Base-by-base conservation (phyloP, 1,284 basidiomycete genomes). In the Termitomyces sp. region DNA sequence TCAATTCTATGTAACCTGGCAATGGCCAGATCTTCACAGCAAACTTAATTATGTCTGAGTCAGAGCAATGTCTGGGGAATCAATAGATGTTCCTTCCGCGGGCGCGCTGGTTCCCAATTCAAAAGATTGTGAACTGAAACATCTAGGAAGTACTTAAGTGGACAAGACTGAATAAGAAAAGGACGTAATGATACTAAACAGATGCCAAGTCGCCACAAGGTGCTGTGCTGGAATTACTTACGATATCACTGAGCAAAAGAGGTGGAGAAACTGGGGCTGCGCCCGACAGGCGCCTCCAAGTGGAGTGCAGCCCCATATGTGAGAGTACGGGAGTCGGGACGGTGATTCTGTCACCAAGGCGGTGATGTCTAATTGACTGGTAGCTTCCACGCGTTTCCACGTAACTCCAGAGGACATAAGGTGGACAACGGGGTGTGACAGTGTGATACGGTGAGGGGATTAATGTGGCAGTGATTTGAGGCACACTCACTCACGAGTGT, bases 351-450 rank as follows among this genome's bases (percentile, higher is more conserved):
- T 51, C 7, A 24, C 7, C 12, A 34, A 34, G n/a, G 31, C 15
- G 12, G 41, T 43, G 40, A 21, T 34, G 10, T 13, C 3, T 39
- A 51, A 5, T 12, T 17, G 21, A 33, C 31, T 50, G n/a, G n/a
- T n/a, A n/a, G n/a, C n/a, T 47, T 54, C 46, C 53, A 47, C 9
- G 52, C 36, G 34, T 26, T 34, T 44, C 19, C 36, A 42, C 13
- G 13, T 9, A 31, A 15, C 19, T 40, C 24, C 39, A 48, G 38
- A 17, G 8, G 33, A 28, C 33, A 17, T 24, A 24, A 24, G 24
- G n/a, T n/a, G n/a, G n/a, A n/a, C n/a, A 24, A 24, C 5, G 24
- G 24, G 24, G 24, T 3, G 24, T 24, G 24, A 24, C 5, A 24
- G 24, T 24, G 24, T 24, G 24, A 24, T 24, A 24, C 5, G 24